phyloP scores from a whole-genome alignment of 352 stramenopile genomes.

The Phytophthora sp. region DNA sequence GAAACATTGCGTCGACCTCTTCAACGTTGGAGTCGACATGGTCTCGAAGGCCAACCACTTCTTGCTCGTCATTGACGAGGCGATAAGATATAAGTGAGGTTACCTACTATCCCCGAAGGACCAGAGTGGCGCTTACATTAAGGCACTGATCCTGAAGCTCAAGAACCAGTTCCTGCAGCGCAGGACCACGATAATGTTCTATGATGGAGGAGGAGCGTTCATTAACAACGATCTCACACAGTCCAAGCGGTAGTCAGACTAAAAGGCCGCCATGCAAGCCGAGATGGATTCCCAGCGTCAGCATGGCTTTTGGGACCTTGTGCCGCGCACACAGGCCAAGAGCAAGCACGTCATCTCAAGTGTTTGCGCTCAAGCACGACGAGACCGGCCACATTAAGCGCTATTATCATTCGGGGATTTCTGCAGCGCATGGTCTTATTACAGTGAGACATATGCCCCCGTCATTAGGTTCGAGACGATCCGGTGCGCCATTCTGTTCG shows the following conservation, averaged over 20 bases:
- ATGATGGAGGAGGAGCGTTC: too few relatives aligned
- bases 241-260: background rate
- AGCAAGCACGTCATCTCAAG: conserved; percentile 16
- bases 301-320: background rate
- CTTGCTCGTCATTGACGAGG: conserved; percentile 1
- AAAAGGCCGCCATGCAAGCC: background rate
- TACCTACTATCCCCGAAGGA: too few relatives aligned
- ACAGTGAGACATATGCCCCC: conserved; percentile 14
- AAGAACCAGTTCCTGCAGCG: too few relatives aligned
- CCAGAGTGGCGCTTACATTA: background rate
- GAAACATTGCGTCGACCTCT: conserved; percentile 3
- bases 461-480: conserved; percentile 19
- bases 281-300: conserved; percentile 7
- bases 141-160: too few relatives aligned
- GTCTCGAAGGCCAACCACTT: conserved; percentile 1
- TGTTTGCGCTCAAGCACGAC: conserved; percentile 13
- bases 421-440: too few relatives aligned
- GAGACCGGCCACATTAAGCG: conserved; percentile 4
- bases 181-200: too few relatives aligned
- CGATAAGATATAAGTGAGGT: too few relatives aligned
- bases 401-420: conserved; percentile 8
- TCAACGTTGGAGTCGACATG: too few relatives aligned
- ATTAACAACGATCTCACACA: too few relatives aligned
- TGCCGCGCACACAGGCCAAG: background rate
- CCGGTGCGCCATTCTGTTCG: background rate